Percentiles rank a stretch among this genome's conserved stretches.
These are phyloP conservation scores for Ziziphus jujuba DNA, from an alignment of 306 rosid species.

Conservation along the genomic window DNA sequence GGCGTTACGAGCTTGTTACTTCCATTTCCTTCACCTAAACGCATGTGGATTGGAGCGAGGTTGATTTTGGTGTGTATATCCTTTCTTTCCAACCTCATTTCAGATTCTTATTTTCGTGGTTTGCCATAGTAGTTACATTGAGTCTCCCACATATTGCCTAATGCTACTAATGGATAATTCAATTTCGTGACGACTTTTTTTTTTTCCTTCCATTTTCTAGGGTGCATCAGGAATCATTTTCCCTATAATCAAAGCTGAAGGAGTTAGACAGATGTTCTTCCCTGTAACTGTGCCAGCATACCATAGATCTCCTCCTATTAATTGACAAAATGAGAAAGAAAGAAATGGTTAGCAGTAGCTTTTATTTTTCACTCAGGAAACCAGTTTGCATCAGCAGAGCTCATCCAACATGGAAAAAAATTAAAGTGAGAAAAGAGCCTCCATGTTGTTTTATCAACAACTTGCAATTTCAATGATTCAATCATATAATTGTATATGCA, in stretches of 20 bases:
- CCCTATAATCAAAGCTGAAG: slow-evolving; percentile 80
- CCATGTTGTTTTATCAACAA: too few relatives aligned
- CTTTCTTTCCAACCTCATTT: neutral
- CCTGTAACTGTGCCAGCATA: slow-evolving; percentile 75
- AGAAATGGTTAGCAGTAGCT: neutral
- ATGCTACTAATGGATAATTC: too few relatives aligned
- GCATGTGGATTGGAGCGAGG: slow-evolving; percentile 55
- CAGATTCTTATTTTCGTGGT: too few relatives aligned
- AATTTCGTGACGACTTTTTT: too few relatives aligned
- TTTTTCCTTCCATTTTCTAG: too few relatives aligned
- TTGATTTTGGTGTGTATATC: slow-evolving; percentile 43
- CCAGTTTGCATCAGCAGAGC: too few relatives aligned
- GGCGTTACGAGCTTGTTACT: slow-evolving; percentile 48
- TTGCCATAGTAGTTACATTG: too few relatives aligned
- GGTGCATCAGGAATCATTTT: slow-evolving; percentile 67
- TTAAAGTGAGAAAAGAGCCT: too few relatives aligned
- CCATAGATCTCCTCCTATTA: slow-evolving; percentile 67
- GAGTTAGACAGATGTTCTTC: slow-evolving; percentile 83
- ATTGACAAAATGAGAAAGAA: slow-evolving; percentile 12
- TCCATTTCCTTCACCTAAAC: slow-evolving; percentile 58
- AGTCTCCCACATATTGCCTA: too few relatives aligned
- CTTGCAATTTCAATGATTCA: too few relatives aligned
- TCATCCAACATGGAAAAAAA: too few relatives aligned
- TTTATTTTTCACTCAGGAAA: neutral
- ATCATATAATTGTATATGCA: too few relatives aligned